Conservation (phyloP, 73 alveolate species). For the Halteria grandinella region DNA sequence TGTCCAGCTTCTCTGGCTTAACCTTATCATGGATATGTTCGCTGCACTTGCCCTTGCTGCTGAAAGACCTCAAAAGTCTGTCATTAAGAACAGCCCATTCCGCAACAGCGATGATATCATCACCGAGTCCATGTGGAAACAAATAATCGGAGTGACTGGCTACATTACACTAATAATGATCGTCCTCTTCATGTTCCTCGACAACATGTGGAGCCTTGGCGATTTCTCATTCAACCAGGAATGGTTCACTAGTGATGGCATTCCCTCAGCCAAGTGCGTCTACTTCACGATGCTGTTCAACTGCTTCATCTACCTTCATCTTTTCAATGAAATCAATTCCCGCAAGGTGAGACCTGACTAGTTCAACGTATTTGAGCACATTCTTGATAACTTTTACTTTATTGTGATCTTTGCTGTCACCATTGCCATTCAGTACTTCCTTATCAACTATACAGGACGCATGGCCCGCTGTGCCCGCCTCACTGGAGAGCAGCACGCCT, state of each 20-base stretch:
- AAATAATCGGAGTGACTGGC: conserved; percentile 65
- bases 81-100: conserved; percentile 79
- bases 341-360: conserved; percentile 77
- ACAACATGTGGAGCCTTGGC: conserved; percentile 29
- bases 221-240: conserved; percentile 18
- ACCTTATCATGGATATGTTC: conserved; percentile 91
- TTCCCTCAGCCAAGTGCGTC: conserved; percentile 25
- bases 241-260: conserved; percentile 25
- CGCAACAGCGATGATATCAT: conserved; percentile 71
- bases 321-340: conserved; percentile 88
- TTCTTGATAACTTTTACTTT: conserved; percentile 75
- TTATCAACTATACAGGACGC: not conserved
- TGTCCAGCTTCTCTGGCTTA: conserved; percentile 71
- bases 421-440: not conserved
- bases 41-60: conserved; percentile 94
- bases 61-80: conserved; percentile 79
- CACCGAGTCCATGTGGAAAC: conserved; percentile 83
- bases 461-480: not conserved
- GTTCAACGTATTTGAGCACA: conserved; percentile 76
- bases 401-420: conserved; percentile 11
- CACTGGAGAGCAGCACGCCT: conserved; percentile 28
- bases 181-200: conserved; percentile 54
- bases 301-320: conserved; percentile 87
- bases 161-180: conserved; percentile 50
- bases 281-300: conserved; percentile 87